Evolutionary conservation across 306 rosid species (phyloP).

Genomic region (Arachis stenosperma): DNA sequence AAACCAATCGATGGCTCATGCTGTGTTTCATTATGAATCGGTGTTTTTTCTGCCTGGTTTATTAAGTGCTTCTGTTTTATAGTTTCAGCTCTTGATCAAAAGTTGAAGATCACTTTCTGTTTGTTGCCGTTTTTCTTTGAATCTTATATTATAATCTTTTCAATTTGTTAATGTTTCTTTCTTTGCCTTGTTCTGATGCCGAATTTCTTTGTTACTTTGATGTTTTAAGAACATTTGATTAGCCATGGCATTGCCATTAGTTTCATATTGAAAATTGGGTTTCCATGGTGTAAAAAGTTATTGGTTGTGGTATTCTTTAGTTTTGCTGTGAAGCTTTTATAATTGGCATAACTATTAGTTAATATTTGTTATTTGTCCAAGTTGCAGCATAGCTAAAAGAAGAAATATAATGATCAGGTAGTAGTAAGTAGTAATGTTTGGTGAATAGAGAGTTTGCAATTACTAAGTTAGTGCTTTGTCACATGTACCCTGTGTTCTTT

Average conservation of each 20-base stretch:
- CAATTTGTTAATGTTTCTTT: slow-evolving; percentile 8
- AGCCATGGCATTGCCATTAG: neutral
- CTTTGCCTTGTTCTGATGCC: neutral
- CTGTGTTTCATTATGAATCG: neutral
- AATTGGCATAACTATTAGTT: neutral
- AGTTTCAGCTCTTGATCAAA: neutral
- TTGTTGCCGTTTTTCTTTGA: too few relatives aligned
- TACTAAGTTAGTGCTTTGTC: too few relatives aligned
- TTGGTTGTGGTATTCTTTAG: neutral
- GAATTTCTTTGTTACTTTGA: slow-evolving; percentile 2
- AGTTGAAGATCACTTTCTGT: neutral
- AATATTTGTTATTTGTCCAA: slow-evolving; percentile 20
- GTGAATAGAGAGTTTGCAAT: neutral
- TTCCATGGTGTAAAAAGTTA: too few relatives aligned
- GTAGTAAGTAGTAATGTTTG: slow-evolving; percentile 1
- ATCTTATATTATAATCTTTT: neutral
- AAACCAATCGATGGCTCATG: neutral
- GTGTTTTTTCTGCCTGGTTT: neutral
- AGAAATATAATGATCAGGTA: slow-evolving; percentile 22
- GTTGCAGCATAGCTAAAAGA: neutral
- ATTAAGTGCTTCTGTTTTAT: neutral
- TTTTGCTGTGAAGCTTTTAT: slow-evolving; percentile 1
- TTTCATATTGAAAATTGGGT: neutral
- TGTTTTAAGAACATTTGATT: slow-evolving; percentile 21
- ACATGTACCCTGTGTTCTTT: too few relatives aligned